A percentile compares a stretch with the other conserved stretches of the same genome.
These are phyloP conservation scores for Priceomyces castillae DNA, from an alignment of 805 yeast genomes.

Conservation along the genomic window DNA sequence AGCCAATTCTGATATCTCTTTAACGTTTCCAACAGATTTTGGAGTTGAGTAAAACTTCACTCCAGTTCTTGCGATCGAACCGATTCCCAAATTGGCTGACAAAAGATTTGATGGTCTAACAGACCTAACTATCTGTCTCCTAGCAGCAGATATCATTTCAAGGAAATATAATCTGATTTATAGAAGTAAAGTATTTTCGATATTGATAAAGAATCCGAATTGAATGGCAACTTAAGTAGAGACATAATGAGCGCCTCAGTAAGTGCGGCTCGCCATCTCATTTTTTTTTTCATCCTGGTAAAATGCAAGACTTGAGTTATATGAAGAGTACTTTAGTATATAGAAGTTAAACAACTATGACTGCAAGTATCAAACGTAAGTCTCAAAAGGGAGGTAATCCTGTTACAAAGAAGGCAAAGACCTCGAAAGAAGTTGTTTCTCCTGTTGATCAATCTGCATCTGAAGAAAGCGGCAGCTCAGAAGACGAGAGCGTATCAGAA, in stretches of 20 bases:
- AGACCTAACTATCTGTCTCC: not conserved
- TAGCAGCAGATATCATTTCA: not conserved
- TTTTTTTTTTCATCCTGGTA: no score
- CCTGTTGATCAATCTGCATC: slow-evolving; percentile 25
- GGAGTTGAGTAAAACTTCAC: slow-evolving; percentile 5
- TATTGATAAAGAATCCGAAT: not conserved
- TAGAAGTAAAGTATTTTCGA: no score
- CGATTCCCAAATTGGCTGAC: not conserved
- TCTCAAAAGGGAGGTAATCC: not conserved
- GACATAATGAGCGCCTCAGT: not conserved
- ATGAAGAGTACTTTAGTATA: no score
- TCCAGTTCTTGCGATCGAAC: not conserved
- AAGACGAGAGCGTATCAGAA: slow-evolving; percentile 12
- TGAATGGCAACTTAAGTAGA: no score
- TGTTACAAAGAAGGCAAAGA: slow-evolving; percentile 9
- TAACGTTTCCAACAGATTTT: slow-evolving; percentile 15
- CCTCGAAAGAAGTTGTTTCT: slow-evolving; percentile 28
- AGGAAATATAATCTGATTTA: no score
- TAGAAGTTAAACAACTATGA: not conserved
- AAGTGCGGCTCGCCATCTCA: slow-evolving; percentile 1
- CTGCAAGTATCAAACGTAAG: not conserved
- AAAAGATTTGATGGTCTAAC: not conserved
- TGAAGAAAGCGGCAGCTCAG: slow-evolving; percentile 13
- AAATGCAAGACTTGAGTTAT: no score
- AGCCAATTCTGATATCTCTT: slow-evolving; percentile 26